These are phyloP conservation scores for Hylodesmum podocarpum DNA, from an alignment of 306 rosid species.

Conservation along the genomic window DNA sequence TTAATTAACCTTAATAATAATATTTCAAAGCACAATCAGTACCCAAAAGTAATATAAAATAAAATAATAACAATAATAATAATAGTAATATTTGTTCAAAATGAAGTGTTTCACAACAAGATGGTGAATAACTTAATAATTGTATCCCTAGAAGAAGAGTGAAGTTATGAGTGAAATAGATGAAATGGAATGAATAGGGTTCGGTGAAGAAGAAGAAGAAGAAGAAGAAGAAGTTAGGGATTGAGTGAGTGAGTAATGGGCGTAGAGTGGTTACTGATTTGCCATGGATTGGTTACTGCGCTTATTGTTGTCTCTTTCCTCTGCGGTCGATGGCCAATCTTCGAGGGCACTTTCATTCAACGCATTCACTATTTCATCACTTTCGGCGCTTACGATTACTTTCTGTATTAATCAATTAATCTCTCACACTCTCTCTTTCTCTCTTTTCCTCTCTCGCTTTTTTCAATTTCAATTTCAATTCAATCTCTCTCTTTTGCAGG, in stretches of 20 bases:
- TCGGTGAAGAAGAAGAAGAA: too few relatives aligned
- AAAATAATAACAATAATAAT: too few relatives aligned
- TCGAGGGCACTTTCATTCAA: constrained; percentile 76
- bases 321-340: constrained; percentile 97
- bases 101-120: too few relatives aligned
- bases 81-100: too few relatives aligned
- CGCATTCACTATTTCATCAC: constrained; percentile 71
- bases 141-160: too few relatives aligned
- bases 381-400: constrained; percentile 84
- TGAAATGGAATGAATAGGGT: too few relatives aligned
- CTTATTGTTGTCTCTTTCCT: constrained; percentile 71
- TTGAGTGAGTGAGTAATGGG: constrained; percentile 43
- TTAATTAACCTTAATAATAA: too few relatives aligned
- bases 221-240: too few relatives aligned
- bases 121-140: too few relatives aligned
- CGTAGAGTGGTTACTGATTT: constrained; percentile 63
- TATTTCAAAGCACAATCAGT: too few relatives aligned
- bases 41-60: too few relatives aligned
- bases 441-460: not conserved
- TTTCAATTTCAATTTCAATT: not conserved
- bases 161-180: too few relatives aligned
- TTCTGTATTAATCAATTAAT: constrained; percentile 46
- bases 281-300: constrained; percentile 70
- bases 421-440: not conserved
- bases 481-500: constrained; percentile 40